phyloP scores from a whole-genome alignment of 257 asterid genomes.

The Rauvolfia tetraphylla region DNA sequence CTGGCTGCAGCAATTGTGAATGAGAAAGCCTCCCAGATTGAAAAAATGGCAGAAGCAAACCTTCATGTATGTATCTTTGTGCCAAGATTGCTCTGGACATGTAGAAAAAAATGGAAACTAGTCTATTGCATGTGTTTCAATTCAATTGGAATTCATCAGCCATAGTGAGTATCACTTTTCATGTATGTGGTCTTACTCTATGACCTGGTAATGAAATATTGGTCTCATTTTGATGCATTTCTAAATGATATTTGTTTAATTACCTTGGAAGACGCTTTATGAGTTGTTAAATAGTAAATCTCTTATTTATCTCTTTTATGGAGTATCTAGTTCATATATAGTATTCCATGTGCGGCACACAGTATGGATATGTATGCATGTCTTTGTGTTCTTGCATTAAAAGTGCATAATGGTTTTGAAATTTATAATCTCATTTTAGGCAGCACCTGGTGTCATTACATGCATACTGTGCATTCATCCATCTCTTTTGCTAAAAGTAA shows the following conservation, averaged over 20 bases:
- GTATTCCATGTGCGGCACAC: neutral
- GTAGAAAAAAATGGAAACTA: neutral
- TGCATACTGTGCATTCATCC: neutral
- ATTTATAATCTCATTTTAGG: neutral
- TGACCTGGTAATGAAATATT: neutral
- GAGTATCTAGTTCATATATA: neutral
- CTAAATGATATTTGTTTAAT: neutral
- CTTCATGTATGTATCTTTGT: slow-evolving; percentile 52
- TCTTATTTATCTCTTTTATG: neutral
- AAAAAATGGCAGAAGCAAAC: slow-evolving; percentile 96
- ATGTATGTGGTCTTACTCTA: neutral
- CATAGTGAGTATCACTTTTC: neutral
- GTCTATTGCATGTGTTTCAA: neutral
- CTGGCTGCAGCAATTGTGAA: slow-evolving; percentile 82
- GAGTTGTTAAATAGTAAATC: neutral
- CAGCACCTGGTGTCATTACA: neutral
- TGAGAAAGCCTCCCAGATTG: slow-evolving; percentile 96
- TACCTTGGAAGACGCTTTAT: neutral
- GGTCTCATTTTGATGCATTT: neutral
- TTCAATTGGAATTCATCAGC: neutral
- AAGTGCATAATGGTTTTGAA: neutral
- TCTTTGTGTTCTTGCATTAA: neutral
- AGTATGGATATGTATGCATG: neutral
- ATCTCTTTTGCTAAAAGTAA: neutral
- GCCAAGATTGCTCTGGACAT: neutral